Conservation (phyloP, 2,329 filamentous ascomycete species). For the Colletotrichum musae region DNA sequence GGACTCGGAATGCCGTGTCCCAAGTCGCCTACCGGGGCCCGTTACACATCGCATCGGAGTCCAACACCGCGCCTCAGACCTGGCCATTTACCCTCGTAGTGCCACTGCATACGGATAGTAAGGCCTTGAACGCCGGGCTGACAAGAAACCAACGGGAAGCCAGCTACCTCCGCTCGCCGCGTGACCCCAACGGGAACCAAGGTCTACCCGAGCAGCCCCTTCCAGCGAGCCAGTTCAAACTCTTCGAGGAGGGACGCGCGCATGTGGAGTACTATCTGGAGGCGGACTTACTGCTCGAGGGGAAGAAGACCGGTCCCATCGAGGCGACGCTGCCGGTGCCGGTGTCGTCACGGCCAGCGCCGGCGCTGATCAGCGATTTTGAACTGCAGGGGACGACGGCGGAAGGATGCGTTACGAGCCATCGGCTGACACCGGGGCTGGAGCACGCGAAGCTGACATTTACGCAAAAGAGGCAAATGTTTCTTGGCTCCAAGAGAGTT, state of each 20-base stretch:
- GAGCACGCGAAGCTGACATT: background rate
- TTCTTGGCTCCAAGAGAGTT: background rate
- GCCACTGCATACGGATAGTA: background rate
- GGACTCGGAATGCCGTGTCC: background rate
- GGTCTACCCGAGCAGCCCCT: background rate
- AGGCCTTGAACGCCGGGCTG: background rate
- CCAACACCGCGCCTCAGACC: background rate
- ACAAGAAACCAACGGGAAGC: background rate
- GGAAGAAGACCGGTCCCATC: background rate
- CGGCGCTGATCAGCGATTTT: background rate
- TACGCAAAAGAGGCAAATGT: background rate
- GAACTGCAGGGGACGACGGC: background rate
- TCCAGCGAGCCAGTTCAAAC: background rate
- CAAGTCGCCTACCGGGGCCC: background rate
- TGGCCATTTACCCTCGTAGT: background rate
- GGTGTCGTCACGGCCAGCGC: background rate
- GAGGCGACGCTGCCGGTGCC: background rate
- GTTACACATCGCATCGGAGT: background rate
- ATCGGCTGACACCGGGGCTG: background rate
- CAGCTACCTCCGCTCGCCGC: background rate
- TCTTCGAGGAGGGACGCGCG: background rate
- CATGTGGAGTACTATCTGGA: background rate
- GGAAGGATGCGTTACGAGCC: background rate
- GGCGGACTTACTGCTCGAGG: background rate
- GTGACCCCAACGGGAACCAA: background rate